A percentile compares a stretch with the other conserved stretches of the same genome.
Evolutionary conservation across 2,329 filamentous ascomycete genomes (phyloP).

Genomic region (Aphanoascus verrucosus): DNA sequence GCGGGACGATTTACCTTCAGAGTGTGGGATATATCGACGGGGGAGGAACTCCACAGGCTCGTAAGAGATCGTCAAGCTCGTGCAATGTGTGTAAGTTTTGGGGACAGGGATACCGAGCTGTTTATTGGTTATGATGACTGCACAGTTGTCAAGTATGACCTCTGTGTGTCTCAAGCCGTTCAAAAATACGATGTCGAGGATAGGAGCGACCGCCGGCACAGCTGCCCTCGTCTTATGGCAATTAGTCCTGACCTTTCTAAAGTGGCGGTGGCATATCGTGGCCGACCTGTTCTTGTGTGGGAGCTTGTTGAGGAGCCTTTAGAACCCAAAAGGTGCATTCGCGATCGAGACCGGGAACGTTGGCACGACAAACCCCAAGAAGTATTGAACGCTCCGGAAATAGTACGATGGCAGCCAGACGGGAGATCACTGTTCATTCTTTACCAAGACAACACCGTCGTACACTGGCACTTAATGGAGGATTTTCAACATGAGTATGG

Average conservation of each 20-base stretch:
- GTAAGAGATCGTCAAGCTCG: conserved; percentile 8
- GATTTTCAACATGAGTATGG: conserved; percentile 5
- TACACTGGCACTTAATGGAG: conserved; percentile 10
- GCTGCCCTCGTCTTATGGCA: conserved; percentile 15
- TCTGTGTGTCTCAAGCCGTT: not conserved
- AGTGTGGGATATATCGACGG: conserved; percentile 17
- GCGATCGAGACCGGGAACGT: not conserved
- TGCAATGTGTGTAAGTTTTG: conserved; percentile 17
- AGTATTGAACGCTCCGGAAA: conserved; percentile 5
- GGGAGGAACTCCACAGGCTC: conserved; percentile 11
- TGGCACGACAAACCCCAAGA: not conserved
- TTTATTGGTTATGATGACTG: conserved; percentile 12
- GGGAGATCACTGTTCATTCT: conserved; percentile 8
- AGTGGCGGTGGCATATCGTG: conserved; percentile 18
- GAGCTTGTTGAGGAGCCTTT: not conserved
- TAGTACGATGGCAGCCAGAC: conserved; percentile 11
- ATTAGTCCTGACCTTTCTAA: conserved; percentile 15
- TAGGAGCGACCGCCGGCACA: not conserved
- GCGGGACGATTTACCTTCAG: conserved; percentile 16
- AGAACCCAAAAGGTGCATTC: conserved; percentile 7
- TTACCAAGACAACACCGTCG: conserved; percentile 11
- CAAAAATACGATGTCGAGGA: not conserved
- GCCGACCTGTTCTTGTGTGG: conserved; percentile 17
- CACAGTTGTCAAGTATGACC: conserved; percentile 5
- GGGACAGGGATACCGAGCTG: conserved; percentile 12